Evolutionary conservation across 768 basidiomycete genomes (phyloP), one percentile per base, ranked within the genome.

Genomic region (Amanita inopinata): DNA sequence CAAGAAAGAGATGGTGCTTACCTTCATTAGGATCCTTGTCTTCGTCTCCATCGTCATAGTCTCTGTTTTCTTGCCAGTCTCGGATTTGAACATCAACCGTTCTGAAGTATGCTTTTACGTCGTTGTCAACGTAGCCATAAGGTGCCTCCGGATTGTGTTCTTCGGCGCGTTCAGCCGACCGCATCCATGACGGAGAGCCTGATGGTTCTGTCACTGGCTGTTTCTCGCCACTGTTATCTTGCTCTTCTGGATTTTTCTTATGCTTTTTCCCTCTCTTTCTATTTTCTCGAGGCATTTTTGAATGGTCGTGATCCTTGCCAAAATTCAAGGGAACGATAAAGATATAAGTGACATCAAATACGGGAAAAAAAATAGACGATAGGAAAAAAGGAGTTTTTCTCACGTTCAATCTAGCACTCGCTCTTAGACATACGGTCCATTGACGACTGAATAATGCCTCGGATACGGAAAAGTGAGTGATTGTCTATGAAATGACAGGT

Each of bases 71-170:
- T 54, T 89, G 86, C 88, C 92, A 97, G 50, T 84, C 79, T 36
- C 78, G 79, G 30, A 96, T 80, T 56, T 92, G 88, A 23, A 80
- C 67, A 49, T 96, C 89, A 8, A 94, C 89, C 1, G 80, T 88
- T 33, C 83, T 66, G 53, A 96, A 94, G 62, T 97, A 97, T 1
- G 90, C 87, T 59, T 94, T 94, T 22, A 94, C 68, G 55, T 94
- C 92, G 14, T 76, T 73, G 50, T 94, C 91, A 5, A 94, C 78
- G 47, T 80, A 83, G 45, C 91, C 93, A 57, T 92, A 96, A 2
- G 92, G 91, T 33, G 85, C 83, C 46, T 88, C 86, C 11, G 60
- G 56, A 53, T 79, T 69, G 40, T 61, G 42, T 39, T 71, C 68
- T 28, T 65, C 55, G 3, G 38, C 46, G n/a, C 56, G 43, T 23